Conservation (phyloP, 1,139 yeast species). For the Suhomyces anneliseae region DNA sequence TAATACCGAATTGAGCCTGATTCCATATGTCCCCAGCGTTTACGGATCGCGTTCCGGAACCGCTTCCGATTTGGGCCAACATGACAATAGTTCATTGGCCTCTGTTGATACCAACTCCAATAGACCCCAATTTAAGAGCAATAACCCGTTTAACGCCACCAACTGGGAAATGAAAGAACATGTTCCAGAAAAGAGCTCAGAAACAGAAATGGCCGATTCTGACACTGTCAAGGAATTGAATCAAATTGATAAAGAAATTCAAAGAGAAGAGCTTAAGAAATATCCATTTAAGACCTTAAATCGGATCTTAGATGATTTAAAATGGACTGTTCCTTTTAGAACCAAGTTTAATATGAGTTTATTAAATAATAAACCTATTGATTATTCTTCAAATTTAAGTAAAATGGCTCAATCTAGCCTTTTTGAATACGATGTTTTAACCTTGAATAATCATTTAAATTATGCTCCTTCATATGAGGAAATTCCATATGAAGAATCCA, state of each 20-base stretch:
- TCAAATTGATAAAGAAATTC: not conserved
- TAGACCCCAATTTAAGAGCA: constrained; percentile 11
- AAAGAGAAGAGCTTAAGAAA: constrained; percentile 3
- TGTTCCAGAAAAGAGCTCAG: too few species aligned
- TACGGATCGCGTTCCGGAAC: not conserved
- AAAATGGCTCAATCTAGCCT: constrained; percentile 14
- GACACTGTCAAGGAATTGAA: not conserved
- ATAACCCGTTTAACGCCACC: constrained; percentile 20
- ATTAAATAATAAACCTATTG: constrained; percentile 33
- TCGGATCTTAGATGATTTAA: constrained; percentile 63
- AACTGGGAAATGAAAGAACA: not conserved
- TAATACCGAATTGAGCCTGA: constrained; percentile 3
- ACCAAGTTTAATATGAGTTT: constrained; percentile 23
- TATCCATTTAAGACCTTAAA: constrained; percentile 62
- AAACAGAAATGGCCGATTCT: too few species aligned
- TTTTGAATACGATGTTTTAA: constrained; percentile 22
- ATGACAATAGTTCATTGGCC: not conserved
- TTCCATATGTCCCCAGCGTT: not conserved
- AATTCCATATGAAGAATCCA: constrained; percentile 18
- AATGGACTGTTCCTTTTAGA: constrained; percentile 39
- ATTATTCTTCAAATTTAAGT: constrained; percentile 34
- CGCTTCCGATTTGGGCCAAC: not conserved
- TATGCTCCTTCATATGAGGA: constrained; percentile 33
- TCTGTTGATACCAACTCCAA: not conserved
- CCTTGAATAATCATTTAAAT: constrained; percentile 35